phyloP scores from a whole-genome alignment of 2,329 filamentous ascomycete genomes.

The Monosporascus cannonballus region DNA sequence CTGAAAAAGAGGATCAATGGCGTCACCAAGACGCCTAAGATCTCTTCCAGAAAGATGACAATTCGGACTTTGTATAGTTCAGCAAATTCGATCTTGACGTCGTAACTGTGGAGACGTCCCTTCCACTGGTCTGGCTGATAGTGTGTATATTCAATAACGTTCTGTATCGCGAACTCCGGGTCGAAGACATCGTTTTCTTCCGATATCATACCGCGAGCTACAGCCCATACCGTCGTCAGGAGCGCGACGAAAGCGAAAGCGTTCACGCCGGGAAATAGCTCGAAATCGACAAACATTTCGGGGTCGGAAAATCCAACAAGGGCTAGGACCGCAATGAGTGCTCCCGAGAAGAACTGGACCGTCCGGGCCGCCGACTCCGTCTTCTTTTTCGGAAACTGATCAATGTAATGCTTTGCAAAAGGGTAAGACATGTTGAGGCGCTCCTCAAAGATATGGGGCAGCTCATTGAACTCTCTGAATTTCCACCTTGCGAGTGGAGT shows the following conservation, averaged over 20 bases:
- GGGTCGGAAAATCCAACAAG: constrained; percentile 82
- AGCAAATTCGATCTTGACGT: constrained; percentile 87
- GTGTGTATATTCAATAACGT: constrained; percentile 88
- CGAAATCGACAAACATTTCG: constrained; percentile 85
- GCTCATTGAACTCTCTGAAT: constrained; percentile 95
- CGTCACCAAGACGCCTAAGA: constrained; percentile 86
- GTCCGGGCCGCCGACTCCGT: constrained; percentile 80
- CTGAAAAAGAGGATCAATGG: constrained; percentile 84
- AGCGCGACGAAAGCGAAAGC: constrained; percentile 86
- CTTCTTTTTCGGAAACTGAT: constrained; percentile 95
- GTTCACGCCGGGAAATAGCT: constrained; percentile 82
- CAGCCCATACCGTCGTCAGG: constrained; percentile 76
- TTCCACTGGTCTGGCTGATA: constrained; percentile 89
- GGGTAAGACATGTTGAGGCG: constrained; percentile 92
- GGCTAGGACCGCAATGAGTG: constrained; percentile 78
- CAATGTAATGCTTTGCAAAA: constrained; percentile 84
- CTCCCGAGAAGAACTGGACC: constrained; percentile 80
- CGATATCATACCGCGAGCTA: constrained; percentile 75
- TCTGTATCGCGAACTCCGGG: constrained; percentile 79
- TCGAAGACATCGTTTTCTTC: constrained; percentile 89
- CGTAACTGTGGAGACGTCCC: constrained; percentile 82
- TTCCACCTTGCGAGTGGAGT: constrained; percentile 96
- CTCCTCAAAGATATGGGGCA: constrained; percentile 85
- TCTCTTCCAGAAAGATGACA: constrained; percentile 85
- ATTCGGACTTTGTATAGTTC: constrained; percentile 88